These are phyloP conservation scores for Colletotrichum lentis DNA, from an alignment of 2,329 filamentous ascomycete species.

Conservation along the genomic window DNA sequence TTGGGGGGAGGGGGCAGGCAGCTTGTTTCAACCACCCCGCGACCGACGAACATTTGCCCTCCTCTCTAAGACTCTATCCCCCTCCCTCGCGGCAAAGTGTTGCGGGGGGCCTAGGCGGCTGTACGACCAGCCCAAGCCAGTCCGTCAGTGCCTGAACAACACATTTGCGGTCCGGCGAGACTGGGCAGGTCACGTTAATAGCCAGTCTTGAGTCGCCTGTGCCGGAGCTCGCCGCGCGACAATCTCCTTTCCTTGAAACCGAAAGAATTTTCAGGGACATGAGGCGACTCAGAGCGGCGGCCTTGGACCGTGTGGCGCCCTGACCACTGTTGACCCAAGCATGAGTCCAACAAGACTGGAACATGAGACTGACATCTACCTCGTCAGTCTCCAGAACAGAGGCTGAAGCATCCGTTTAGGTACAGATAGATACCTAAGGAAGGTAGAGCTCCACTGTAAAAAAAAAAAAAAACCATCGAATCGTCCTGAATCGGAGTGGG, in stretches of 20 bases:
- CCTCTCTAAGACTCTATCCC: no score
- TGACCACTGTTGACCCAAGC: neutral
- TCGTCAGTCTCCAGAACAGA: neutral
- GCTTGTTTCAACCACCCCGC: conserved; percentile 5
- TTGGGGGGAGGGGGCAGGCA: neutral
- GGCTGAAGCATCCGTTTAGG: no score
- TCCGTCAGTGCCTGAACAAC: neutral
- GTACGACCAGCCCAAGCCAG: neutral
- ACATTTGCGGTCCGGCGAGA: neutral
- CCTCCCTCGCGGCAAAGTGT: neutral
- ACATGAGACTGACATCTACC: neutral
- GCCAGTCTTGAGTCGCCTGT: neutral
- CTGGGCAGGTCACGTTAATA: neutral
- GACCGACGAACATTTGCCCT: neutral
- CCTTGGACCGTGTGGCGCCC: conserved; percentile 18
- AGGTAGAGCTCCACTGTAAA: neutral
- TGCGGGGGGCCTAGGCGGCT: no score
- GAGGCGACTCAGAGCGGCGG: conserved; percentile 22
- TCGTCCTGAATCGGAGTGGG: no score
- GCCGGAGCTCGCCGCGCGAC: neutral
- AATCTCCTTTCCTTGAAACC: conserved; percentile 35
- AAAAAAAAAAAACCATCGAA: no score
- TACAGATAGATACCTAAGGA: no score
- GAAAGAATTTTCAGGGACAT: conserved; percentile 25
- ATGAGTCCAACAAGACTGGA: no score